A percentile compares a stretch with the other conserved stretches of the same genome.
Evolutionary conservation across 257 asterid species (phyloP).

Genomic region (Gentiana macrophylla): DNA sequence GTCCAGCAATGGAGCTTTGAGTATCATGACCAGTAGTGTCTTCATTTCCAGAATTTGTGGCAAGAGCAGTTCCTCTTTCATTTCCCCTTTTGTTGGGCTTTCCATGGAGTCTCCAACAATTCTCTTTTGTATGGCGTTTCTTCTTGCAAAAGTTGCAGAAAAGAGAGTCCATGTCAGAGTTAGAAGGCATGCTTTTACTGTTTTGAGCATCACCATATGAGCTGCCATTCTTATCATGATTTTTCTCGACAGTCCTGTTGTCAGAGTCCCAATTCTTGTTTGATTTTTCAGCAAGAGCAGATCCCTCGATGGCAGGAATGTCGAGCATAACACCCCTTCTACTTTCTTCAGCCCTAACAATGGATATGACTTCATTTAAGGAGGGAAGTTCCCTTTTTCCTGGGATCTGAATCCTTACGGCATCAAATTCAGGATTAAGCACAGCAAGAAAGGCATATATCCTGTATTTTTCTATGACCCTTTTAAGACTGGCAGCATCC

Average conservation of each 20-base stretch:
- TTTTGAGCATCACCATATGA: no score
- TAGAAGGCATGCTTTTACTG: no score
- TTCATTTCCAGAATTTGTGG: no score
- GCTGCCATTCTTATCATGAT: not conserved
- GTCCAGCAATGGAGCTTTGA: not conserved
- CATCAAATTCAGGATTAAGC: not conserved
- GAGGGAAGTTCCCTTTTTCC: not conserved
- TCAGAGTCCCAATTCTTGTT: not conserved
- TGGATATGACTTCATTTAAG: not conserved
- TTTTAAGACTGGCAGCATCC: not conserved
- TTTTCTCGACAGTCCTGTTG: not conserved
- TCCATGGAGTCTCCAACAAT: not conserved
- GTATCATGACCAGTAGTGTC: no score
- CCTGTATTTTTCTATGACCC: not conserved
- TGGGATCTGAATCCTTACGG: not conserved
- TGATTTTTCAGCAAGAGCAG: not conserved
- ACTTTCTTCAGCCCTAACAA: not conserved
- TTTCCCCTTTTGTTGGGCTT: not conserved
- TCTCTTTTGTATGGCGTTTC: not conserved
- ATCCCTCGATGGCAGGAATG: not conserved
- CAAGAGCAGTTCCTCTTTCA: not conserved
- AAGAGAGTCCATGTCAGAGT: no score
- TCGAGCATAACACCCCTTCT: not conserved
- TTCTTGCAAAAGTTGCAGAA: not conserved
- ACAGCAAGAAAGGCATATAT: not conserved